These are phyloP conservation scores for Aechmea fasciata DNA, from an alignment of 176 grass and related monocot species.

Conservation along the genomic window DNA sequence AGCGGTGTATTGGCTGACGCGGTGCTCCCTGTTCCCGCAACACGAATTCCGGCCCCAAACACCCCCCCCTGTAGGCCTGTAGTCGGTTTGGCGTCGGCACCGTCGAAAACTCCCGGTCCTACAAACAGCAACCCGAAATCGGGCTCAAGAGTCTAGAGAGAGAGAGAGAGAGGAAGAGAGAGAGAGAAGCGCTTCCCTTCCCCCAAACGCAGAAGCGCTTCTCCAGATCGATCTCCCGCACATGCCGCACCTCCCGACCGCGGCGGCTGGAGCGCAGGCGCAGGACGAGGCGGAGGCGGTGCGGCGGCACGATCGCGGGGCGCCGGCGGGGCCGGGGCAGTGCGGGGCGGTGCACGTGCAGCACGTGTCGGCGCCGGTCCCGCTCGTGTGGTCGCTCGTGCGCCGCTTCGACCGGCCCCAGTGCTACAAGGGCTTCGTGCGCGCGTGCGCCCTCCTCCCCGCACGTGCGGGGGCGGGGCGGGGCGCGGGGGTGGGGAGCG, in stretches of 20 bases:
- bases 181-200: no score
- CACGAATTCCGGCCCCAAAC: no score
- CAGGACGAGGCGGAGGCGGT: conserved; percentile 40
- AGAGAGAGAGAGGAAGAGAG: no score
- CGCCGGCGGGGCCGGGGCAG: conserved; percentile 31
- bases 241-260: not conserved
- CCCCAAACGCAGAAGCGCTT: not conserved
- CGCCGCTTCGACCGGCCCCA: conserved; percentile 83
- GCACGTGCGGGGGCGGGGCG: conserved; percentile 29
- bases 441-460: conserved; percentile 43
- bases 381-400: conserved; percentile 65
- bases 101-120: no score
- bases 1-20: no score
- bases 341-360: conserved; percentile 73
- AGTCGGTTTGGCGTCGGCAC: no score
- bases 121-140: no score
- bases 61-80: no score
- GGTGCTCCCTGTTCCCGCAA: no score
- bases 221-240: not conserved
- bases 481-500: conserved; percentile 43
- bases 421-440: conserved; percentile 83
- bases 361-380: conserved; percentile 30
- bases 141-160: no score
- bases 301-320: conserved; percentile 42
- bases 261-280: not conserved